These are phyloP conservation scores for Biscogniauxia sp. DNA, from an alignment of 2,329 filamentous ascomycete genomes.

Conservation along the genomic window DNA sequence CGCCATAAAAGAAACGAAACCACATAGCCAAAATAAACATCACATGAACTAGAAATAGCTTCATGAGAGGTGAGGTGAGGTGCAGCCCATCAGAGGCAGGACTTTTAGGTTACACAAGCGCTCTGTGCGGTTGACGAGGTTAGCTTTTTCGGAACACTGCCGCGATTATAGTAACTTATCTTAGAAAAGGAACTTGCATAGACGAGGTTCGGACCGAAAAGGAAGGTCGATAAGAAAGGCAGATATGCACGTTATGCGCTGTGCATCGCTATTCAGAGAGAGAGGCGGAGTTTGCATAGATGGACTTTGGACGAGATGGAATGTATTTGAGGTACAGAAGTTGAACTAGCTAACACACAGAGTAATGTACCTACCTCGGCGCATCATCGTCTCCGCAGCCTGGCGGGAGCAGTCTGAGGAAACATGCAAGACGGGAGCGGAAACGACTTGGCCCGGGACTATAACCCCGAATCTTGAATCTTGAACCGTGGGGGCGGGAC, in stretches of 20 bases:
- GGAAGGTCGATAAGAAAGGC: neutral
- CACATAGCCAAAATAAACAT: neutral
- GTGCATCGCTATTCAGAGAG: neutral
- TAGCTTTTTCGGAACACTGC: neutral
- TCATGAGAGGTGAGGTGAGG: neutral
- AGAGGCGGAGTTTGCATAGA: neutral
- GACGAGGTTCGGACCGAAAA: constrained; percentile 2
- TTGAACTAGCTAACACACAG: neutral
- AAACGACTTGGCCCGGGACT: neutral
- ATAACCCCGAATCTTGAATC: neutral
- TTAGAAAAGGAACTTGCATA: neutral
- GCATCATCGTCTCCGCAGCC: neutral
- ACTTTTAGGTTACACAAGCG: neutral
- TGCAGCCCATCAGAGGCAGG: neutral
- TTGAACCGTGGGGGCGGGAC: neutral
- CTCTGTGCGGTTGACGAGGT: neutral
- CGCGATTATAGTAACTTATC: neutral
- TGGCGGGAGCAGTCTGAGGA: neutral
- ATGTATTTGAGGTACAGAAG: neutral
- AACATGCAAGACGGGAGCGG: neutral
- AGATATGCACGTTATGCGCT: neutral
- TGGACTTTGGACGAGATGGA: neutral
- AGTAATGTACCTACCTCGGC: neutral
- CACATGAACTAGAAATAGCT: neutral
- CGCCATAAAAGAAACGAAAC: neutral